phyloP scores from a whole-genome alignment of 441 rosid genomes.

The Aleurites moluccanus region DNA sequence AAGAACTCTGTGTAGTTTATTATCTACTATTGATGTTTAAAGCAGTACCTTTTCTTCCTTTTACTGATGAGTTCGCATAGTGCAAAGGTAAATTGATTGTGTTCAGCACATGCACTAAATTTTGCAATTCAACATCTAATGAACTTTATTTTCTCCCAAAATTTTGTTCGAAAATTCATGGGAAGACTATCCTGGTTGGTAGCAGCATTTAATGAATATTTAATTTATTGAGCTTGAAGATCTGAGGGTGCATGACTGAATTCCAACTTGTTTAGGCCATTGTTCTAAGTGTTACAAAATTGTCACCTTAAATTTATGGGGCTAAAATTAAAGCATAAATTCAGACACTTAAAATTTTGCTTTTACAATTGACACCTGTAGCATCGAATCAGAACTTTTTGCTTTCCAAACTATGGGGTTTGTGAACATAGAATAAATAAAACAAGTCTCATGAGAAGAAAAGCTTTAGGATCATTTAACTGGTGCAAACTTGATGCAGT shows the following conservation, averaged over 20 bases:
- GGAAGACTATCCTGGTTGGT: not conserved
- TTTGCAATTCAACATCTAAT: not conserved
- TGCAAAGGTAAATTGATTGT: not conserved
- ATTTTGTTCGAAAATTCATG: not conserved
- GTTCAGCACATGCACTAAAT: not conserved
- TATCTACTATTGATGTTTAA: not conserved
- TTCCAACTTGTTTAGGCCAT: not conserved
- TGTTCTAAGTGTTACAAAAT: not conserved
- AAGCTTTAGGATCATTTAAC: too few relatives aligned
- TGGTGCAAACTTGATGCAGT: too few relatives aligned
- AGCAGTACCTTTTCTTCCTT: not conserved
- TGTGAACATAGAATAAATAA: not conserved
- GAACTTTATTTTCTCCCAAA: not conserved
- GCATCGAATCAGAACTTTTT: not conserved
- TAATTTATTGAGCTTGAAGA: not conserved
- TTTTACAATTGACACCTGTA: not conserved
- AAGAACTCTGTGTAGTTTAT: constrained; percentile 20
- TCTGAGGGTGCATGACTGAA: not conserved
- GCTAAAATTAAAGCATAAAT: too few relatives aligned
- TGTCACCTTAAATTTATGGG: not conserved
- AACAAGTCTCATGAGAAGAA: too few relatives aligned
- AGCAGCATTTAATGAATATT: not conserved
- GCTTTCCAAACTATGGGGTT: not conserved
- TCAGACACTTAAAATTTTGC: not conserved
- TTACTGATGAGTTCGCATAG: not conserved